Conservation (phyloP, 1,139 yeast genomes). For the Magnusiomyces tetraspermus region DNA sequence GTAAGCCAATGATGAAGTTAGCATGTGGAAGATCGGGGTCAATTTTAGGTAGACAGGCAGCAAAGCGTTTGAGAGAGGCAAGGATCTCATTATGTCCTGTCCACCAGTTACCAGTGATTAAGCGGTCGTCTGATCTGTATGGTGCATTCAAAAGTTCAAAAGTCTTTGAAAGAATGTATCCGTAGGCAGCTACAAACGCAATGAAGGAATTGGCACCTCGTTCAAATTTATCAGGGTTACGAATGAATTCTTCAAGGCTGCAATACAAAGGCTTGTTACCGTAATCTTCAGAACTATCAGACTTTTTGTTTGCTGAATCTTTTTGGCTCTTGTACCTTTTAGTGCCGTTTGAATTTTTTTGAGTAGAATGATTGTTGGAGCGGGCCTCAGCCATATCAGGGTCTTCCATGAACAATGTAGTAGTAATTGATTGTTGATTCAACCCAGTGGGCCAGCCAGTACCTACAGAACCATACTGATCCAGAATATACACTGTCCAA, state of each 20-base stretch:
- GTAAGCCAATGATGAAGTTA: conserved; percentile 15
- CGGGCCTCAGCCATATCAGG: no score
- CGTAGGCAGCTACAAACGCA: conserved; percentile 9
- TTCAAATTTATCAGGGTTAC: conserved; percentile 14
- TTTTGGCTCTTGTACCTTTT: conserved; percentile 13
- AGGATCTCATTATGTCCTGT: conserved; percentile 16
- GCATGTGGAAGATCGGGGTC: not conserved
- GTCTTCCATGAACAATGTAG: conserved; percentile 16
- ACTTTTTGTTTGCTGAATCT: no score
- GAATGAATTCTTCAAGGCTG: conserved; percentile 13
- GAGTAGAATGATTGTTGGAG: no score
- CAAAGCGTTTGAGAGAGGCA: conserved; percentile 11
- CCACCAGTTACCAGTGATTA: conserved; percentile 20
- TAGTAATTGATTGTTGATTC: conserved; percentile 19
- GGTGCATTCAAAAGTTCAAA: conserved; percentile 10
- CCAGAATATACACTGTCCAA: conserved; percentile 25
- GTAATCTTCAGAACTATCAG: conserved; percentile 2
- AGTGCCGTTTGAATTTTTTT: not conserved
- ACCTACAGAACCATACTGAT: conserved; percentile 24
- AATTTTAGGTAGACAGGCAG: conserved; percentile 15
- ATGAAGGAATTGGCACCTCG: conserved; percentile 4
- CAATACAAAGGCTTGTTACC: conserved; percentile 3
- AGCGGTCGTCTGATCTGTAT: conserved; percentile 12
- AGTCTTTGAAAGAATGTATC: conserved; percentile 9
- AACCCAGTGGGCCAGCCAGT: conserved; percentile 26